A percentile compares a stretch with the other conserved stretches of the same genome.
phyloP scores from a whole-genome alignment of 306 rosid genomes.

The Carpinus fangiana region DNA sequence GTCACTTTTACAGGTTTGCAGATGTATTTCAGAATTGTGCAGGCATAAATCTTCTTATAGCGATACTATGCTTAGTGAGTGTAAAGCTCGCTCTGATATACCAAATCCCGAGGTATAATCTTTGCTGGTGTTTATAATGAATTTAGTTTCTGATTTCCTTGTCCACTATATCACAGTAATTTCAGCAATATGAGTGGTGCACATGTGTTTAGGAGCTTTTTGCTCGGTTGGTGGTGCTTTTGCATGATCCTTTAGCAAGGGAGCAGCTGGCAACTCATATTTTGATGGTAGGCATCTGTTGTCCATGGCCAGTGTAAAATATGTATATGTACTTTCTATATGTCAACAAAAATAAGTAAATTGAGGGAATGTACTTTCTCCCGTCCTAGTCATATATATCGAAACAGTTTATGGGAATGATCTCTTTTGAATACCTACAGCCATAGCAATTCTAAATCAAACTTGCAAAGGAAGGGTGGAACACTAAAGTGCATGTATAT shows the following conservation, averaged over 20 bases:
- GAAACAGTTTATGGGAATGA: background rate
- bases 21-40: slow-evolving; percentile 92
- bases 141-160: slow-evolving; percentile 9
- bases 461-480: no score
- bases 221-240: slow-evolving; percentile 90
- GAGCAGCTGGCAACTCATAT: slow-evolving; percentile 90
- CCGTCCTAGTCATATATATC: background rate
- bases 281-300: slow-evolving; percentile 62
- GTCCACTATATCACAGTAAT: slow-evolving; percentile 8
- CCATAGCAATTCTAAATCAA: background rate
- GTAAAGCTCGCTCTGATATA: slow-evolving; percentile 70
- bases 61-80: slow-evolving; percentile 67
- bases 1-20: slow-evolving; percentile 73
- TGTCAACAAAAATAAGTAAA: background rate
- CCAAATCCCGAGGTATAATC: slow-evolving; percentile 76
- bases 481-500: no score
- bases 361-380: background rate
- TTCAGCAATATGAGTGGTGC: slow-evolving; percentile 24
- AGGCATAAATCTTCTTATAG: slow-evolving; percentile 64
- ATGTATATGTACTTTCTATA: background rate
- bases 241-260: slow-evolving; percentile 90
- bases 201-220: slow-evolving; percentile 72
- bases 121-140: background rate
- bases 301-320: slow-evolving; percentile 4
- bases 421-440: background rate